Evolutionary conservation across 2,329 filamentous ascomycete genomes (phyloP).

Genomic region (Cercospora zeae-maydis): DNA sequence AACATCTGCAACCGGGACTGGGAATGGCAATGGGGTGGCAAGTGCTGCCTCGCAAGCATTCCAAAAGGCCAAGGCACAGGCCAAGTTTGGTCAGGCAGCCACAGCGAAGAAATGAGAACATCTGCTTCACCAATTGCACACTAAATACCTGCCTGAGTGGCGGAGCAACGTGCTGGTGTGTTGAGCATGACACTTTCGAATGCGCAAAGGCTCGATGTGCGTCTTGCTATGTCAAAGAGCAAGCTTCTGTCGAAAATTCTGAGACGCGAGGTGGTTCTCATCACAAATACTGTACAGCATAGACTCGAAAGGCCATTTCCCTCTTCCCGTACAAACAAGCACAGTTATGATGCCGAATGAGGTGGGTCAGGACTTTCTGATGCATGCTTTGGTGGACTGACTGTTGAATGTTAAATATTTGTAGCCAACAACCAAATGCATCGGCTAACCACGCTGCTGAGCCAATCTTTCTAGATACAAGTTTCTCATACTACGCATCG

Average conservation of each 20-base stretch:
- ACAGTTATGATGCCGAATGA: not conserved
- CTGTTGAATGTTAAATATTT: not conserved
- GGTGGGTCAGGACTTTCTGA: not conserved
- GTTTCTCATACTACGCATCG: no score
- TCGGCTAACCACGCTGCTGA: not conserved
- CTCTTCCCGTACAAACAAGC: not conserved
- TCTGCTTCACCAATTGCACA: not conserved
- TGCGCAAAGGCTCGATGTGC: not conserved
- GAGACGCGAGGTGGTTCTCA: not conserved
- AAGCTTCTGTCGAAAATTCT: not conserved
- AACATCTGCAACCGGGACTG: not conserved
- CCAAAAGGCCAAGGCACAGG: slow-evolving; percentile 12
- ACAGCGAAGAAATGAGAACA: not conserved
- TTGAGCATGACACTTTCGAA: not conserved
- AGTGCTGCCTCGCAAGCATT: slow-evolving; percentile 13
- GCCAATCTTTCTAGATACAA: not conserved
- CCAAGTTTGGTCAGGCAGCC: not conserved
- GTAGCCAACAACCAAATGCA: not conserved
- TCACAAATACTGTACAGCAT: not conserved
- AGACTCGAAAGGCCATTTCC: not conserved
- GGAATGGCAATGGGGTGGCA: slow-evolving; percentile 7
- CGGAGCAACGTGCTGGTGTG: not conserved
- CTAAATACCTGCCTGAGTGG: not conserved
- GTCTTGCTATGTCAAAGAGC: not conserved
- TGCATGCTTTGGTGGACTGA: not conserved